Conservation (phyloP, 2,329 filamentous ascomycete genomes). For the Fusarium bulbicola region DNA sequence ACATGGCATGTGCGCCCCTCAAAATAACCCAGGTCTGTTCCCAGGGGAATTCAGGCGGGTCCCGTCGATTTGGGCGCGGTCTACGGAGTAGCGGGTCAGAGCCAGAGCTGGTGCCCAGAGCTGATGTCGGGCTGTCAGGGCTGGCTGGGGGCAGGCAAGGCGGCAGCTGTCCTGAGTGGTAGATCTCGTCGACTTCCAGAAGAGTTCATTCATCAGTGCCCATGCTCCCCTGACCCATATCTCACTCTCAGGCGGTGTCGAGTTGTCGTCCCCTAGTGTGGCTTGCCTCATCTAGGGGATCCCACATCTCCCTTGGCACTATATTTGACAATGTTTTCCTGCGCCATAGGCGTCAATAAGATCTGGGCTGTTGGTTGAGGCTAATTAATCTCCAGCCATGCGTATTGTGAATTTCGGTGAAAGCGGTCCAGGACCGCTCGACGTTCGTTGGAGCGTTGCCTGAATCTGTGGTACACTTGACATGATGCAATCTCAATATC, state of each 20-base stretch:
- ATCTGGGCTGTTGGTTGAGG: slow-evolving; percentile 20
- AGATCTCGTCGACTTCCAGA: slow-evolving; percentile 43
- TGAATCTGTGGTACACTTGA: slow-evolving; percentile 25
- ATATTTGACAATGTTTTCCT: slow-evolving; percentile 24
- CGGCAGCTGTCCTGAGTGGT: slow-evolving; percentile 28
- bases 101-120: slow-evolving; percentile 32
- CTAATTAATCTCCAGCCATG: slow-evolving; percentile 41
- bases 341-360: slow-evolving; percentile 22
- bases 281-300: slow-evolving; percentile 42
- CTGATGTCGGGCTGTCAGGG: slow-evolving; percentile 35
- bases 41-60: slow-evolving; percentile 32
- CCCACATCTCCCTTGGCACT: slow-evolving; percentile 29
- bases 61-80: slow-evolving; percentile 36
- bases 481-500: slow-evolving; percentile 34
- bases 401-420: slow-evolving; percentile 40
- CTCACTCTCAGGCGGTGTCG: slow-evolving; percentile 33
- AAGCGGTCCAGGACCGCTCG: slow-evolving; percentile 30
- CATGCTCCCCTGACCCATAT: slow-evolving; percentile 28
- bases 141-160: slow-evolving; percentile 13
- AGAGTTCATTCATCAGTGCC: slow-evolving; percentile 19
- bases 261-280: slow-evolving; percentile 30
- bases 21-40: slow-evolving; percentile 25
- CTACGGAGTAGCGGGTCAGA: slow-evolving; percentile 17
- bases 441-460: slow-evolving; percentile 18
- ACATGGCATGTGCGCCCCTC: slow-evolving; percentile 39